Percentiles rank a stretch among this genome's conserved stretches.
Evolutionary conservation across 352 stramenopile species (phyloP).

Genomic region (Nannochloropsis limnetica): DNA sequence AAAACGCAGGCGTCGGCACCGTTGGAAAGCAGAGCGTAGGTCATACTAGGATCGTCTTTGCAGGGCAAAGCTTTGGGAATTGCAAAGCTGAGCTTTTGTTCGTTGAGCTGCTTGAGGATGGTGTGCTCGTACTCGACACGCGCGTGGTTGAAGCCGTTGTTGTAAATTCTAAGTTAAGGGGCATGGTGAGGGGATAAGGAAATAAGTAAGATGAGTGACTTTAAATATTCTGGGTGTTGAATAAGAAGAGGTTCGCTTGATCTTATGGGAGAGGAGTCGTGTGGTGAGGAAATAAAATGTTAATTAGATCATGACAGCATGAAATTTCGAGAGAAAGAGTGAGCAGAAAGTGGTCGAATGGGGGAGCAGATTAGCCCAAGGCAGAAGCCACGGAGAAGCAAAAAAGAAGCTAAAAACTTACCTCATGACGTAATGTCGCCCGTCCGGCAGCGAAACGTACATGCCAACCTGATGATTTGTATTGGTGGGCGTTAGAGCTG

Average conservation of each 20-base stretch:
- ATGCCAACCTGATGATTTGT: neutral
- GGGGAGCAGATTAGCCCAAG: too few relatives aligned
- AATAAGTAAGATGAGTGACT: neutral
- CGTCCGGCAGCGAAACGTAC: conserved; percentile 31
- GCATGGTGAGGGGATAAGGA: neutral
- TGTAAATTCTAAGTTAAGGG: conserved; percentile 40
- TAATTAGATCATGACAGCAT: too few relatives aligned
- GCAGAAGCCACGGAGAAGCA: neutral
- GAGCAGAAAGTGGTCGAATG: too few relatives aligned
- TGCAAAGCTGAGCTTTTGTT: conserved; percentile 37
- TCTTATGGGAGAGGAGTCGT: too few relatives aligned
- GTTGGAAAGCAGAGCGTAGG: conserved; percentile 39
- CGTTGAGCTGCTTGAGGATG: conserved; percentile 38
- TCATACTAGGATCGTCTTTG: neutral
- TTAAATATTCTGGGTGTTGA: neutral
- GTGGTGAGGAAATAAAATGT: too few relatives aligned
- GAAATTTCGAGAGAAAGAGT: too few relatives aligned
- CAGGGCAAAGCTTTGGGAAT: conserved; percentile 38
- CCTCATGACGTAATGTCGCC: neutral
- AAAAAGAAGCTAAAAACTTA: neutral
- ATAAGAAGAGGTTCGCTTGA: too few relatives aligned
- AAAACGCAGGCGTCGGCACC: conserved; percentile 40
- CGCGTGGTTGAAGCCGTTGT: conserved; percentile 41
- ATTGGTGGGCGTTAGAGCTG: neutral
- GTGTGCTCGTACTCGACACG: conserved; percentile 40